Percentiles rank a stretch among this genome's conserved stretches.
These are phyloP conservation scores for Turritis glabra DNA, from an alignment of 345 rosid species.

Conservation along the genomic window DNA sequence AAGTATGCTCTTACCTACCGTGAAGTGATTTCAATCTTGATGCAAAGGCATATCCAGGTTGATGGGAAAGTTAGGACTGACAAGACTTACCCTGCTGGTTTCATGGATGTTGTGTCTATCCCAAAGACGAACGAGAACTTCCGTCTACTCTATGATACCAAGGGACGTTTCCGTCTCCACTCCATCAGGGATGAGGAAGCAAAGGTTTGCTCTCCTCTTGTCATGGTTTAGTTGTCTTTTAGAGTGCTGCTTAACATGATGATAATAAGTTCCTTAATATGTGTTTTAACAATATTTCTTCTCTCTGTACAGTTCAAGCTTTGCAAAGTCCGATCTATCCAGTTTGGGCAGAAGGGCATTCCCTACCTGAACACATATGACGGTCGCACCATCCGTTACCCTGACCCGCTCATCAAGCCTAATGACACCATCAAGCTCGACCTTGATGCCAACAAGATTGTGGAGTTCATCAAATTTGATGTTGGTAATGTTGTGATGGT, in stretches of 20 bases:
- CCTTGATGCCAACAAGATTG: conserved; percentile 44
- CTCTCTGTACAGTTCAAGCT: conserved; percentile 32
- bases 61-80: conserved; percentile 43
- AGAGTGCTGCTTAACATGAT: not conserved
- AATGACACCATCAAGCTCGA: conserved; percentile 67
- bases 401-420: conserved; percentile 50
- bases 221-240: not conserved
- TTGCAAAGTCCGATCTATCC: conserved; percentile 39
- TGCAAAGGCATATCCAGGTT: conserved; percentile 41
- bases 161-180: conserved; percentile 43
- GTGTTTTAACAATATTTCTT: not conserved
- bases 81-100: conserved; percentile 42
- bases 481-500: conserved; percentile 71
- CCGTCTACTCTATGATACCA: conserved; percentile 45
- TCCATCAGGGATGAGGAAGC: conserved; percentile 42
- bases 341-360: conserved; percentile 39
- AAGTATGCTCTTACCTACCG: conserved; percentile 61
- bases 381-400: conserved; percentile 40
- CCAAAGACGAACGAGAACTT: conserved; percentile 40
- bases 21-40: conserved; percentile 46
- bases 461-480: conserved; percentile 63
- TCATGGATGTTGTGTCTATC: conserved; percentile 43
- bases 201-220: not conserved
- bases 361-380: conserved; percentile 35
- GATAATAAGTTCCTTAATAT: not conserved